phyloP scores from a whole-genome alignment of 768 basidiomycete species.

The Calvatia gigantea region DNA sequence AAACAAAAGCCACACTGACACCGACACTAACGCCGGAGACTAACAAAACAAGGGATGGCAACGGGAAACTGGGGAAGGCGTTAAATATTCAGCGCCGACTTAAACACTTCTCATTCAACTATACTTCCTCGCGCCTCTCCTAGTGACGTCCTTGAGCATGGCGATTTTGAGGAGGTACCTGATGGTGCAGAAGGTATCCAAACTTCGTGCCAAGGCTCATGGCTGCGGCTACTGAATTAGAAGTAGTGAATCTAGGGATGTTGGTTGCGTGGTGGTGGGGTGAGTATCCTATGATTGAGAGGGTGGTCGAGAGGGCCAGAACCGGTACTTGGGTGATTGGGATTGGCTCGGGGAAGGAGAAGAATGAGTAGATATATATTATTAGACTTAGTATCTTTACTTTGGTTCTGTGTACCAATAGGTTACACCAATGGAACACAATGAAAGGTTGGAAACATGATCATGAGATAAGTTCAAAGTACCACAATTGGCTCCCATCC shows the following conservation, averaged over 20 bases:
- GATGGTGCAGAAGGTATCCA: constrained; percentile 99
- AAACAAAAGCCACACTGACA: background rate
- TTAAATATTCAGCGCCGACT: constrained; percentile 40
- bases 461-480: too few relatives aligned
- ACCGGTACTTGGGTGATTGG: constrained; percentile 13
- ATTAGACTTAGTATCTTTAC: too few relatives aligned
- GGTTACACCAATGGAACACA: too few relatives aligned
- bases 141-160: constrained; percentile 69
- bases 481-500: too few relatives aligned
- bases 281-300: constrained; percentile 25
- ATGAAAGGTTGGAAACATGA: too few relatives aligned
- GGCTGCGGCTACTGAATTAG: constrained; percentile 60
- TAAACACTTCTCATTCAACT: constrained; percentile 62
- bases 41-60: too few relatives aligned
- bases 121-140: constrained; percentile 61
- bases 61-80: constrained; percentile 24
- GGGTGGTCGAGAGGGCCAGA: constrained; percentile 10
- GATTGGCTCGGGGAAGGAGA: background rate
- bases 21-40: too few relatives aligned
- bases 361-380: background rate
- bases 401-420: too few relatives aligned
- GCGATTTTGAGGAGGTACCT: constrained; percentile 79
- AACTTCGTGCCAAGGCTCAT: constrained; percentile 96
- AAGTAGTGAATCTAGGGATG: constrained; percentile 69
- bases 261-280: constrained; percentile 32